phyloP scores from a whole-genome alignment of 2,329 filamentous ascomycete genomes.

The Talaromyces funiculosus region DNA sequence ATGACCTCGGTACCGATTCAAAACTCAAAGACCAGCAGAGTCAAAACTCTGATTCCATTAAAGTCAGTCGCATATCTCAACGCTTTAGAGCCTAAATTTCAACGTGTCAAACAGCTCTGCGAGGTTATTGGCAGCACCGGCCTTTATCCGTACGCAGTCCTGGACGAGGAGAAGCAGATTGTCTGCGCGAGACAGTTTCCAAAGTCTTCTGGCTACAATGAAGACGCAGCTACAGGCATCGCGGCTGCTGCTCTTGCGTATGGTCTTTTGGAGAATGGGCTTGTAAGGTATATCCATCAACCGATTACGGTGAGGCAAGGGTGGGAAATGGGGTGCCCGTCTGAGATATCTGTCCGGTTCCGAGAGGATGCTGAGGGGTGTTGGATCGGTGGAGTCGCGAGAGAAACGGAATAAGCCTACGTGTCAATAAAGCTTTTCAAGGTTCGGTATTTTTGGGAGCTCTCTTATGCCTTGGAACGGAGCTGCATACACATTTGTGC shows the following conservation, averaged over 20 bases:
- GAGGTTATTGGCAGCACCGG: neutral
- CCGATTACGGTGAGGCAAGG: neutral
- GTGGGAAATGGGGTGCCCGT: neutral
- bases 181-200: neutral
- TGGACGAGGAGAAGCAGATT: constrained; percentile 4
- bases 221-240: neutral
- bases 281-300: neutral
- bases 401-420: neutral
- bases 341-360: neutral
- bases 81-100: neutral
- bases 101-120: neutral
- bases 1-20: constrained; percentile 9
- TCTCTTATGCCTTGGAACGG: no score
- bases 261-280: neutral
- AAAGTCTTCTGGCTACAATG: neutral
- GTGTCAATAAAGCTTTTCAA: no score
- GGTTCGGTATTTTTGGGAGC: no score
- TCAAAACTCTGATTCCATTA: neutral
- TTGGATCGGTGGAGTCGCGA: neutral
- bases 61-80: neutral
- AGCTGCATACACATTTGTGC: no score
- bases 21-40: neutral
- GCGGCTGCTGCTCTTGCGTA: neutral
- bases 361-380: neutral
- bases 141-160: constrained; percentile 5